Base-by-base conservation (phyloP, 164 flowering plant genomes). In the Buxus sempervirens region DNA sequence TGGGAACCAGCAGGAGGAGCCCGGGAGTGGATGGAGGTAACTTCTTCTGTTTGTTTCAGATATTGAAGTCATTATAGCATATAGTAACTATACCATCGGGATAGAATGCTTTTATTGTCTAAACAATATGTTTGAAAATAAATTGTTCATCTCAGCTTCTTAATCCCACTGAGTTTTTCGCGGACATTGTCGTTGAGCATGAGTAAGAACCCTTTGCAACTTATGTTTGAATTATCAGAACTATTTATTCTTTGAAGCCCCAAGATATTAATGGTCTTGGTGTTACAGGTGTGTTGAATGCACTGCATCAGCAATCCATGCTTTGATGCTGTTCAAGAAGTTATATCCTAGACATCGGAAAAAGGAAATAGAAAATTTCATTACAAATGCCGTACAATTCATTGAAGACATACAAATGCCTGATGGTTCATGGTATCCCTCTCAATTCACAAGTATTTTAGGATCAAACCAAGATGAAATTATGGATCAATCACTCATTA, bases 281-380 rank as follows among this genome's bases (percentile, higher is more conserved):
- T 56, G 15, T 25, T 51, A 28, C 54, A 66, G 75, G 57, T 79
- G 75, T 54, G 77, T 75, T 0, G 84, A 81, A 58, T 83, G 87
- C 73, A 83, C 87, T 9, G 54, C 77, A 20, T 76, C 83, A 8
- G 74, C 76, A 5, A 72, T 83, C 23, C 75, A 80, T n/a, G 79
- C 76, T 12, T 14, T 83, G 25, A 73, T 73, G 27, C 48, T 82
- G 77, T 83, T 83, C 64, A 70, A 70, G 72, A 82, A 82, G 58
- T 56, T 75, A 57, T 67, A 79, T 60, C 86, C 86, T 0, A 73
- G 71, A 24, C 84, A 83, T 60, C 68, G 86, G 49, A 73, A 54
- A 64, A 66, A 77, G 36, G 86, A 83, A 70, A 74, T 81, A 3
- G 74, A 77, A 9, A 66, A 48, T 26, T 81, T 73, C 68, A 70